Evolutionary conservation across 495 filamentous ascomycete genomes (phyloP).

Genomic region (Penicillium simplicissimum): DNA sequence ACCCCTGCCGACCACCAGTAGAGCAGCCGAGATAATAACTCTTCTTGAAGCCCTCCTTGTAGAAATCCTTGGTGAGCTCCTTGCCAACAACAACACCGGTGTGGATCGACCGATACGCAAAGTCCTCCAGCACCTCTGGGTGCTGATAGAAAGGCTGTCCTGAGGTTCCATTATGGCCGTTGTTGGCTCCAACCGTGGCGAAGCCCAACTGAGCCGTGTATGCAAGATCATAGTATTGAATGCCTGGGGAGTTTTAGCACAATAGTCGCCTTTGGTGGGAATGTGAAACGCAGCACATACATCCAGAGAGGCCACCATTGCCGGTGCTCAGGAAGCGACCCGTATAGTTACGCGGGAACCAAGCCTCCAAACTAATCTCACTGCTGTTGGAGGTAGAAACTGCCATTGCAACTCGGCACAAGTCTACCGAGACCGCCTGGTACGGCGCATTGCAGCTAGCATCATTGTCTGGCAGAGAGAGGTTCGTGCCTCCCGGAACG

Average conservation of each 20-base stretch:
- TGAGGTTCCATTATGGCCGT: constrained; percentile 51
- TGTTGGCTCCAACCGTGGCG: constrained; percentile 51
- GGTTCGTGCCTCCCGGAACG: constrained; percentile 49
- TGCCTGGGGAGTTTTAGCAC: constrained; percentile 20
- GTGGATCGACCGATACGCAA: constrained; percentile 49
- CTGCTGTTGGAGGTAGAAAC: constrained; percentile 55
- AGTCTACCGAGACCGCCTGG: constrained; percentile 47
- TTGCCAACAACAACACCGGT: constrained; percentile 57
- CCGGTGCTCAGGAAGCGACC: constrained; percentile 57
- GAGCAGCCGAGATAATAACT: constrained; percentile 61
- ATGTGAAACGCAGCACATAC: constrained; percentile 29
- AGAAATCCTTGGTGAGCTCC: constrained; percentile 49
- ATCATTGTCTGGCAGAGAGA: constrained; percentile 49
- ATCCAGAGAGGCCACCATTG: constrained; percentile 58
- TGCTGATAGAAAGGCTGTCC: constrained; percentile 47
- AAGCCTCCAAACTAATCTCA: constrained; percentile 57
- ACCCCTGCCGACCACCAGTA: constrained; percentile 56
- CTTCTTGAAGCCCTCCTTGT: constrained; percentile 45
- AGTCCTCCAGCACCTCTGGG: constrained; percentile 51
- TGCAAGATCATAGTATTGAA: constrained; percentile 38
- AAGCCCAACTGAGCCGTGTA: constrained; percentile 46
- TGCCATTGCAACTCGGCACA: constrained; percentile 59
- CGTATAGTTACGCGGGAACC: constrained; percentile 55
- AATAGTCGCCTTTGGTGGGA: not conserved
- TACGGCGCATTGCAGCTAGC: constrained; percentile 41